Conservation (phyloP, 73 alveolate species). For the Paramecium sexaurelia region DNA sequence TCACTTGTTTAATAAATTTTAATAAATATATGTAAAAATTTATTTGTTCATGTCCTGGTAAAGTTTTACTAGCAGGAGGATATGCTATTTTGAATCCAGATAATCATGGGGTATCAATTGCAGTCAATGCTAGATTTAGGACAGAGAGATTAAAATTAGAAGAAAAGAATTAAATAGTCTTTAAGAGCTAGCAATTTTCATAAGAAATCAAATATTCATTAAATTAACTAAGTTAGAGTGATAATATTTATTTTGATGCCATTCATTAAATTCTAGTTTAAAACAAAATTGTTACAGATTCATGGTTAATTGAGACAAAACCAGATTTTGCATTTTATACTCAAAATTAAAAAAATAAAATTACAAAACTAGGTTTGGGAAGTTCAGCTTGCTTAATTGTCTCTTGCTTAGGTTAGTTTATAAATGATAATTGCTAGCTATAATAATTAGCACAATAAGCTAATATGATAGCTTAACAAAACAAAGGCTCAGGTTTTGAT, state of each 20-base stretch:
- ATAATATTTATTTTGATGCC: neutral
- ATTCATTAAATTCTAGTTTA: neutral
- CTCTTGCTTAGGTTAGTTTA: neutral
- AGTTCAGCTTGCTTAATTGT: slow-evolving; percentile 37
- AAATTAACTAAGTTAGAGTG: neutral
- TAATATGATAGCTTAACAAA: slow-evolving; percentile 2
- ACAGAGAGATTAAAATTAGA: neutral
- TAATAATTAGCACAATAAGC: neutral
- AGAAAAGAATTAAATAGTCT: neutral
- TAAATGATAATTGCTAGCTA: neutral
- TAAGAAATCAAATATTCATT: neutral
- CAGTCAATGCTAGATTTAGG: neutral
- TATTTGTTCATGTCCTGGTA: slow-evolving; percentile 36
- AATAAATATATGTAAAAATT: neutral
- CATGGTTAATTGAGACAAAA: neutral
- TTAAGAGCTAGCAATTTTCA: neutral
- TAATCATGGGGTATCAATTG: neutral
- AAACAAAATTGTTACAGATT: neutral
- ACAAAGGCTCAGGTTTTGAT: slow-evolving; percentile 35
- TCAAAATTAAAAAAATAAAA: neutral
- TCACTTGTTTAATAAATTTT: neutral
- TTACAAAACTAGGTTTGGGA: slow-evolving; percentile 13
- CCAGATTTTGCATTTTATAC: slow-evolving; percentile 3
- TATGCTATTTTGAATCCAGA: slow-evolving; percentile 17
- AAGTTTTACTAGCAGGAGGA: neutral